A percentile compares a stretch with the other conserved stretches of the same genome.
These are phyloP conservation scores for Neurospora sp. DNA, from an alignment of 495 filamentous ascomycete genomes.

Conservation along the genomic window DNA sequence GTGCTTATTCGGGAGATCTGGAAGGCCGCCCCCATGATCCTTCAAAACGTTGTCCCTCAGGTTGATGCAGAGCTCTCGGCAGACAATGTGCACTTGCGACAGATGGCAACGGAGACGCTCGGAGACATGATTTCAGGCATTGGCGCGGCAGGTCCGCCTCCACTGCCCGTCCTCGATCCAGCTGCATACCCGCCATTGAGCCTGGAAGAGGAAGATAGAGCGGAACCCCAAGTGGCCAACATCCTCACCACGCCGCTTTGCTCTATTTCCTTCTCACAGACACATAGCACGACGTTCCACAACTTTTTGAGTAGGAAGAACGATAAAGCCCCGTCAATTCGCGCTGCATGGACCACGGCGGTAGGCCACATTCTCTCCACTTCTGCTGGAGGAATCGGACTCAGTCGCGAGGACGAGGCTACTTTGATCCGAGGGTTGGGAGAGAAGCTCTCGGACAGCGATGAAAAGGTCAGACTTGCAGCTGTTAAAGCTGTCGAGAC, in stretches of 20 bases:
- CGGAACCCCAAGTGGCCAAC: slow-evolving; percentile 36
- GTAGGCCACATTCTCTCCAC: slow-evolving; percentile 74
- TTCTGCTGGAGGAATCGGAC: slow-evolving; percentile 74
- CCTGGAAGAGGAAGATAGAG: slow-evolving; percentile 46
- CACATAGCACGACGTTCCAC: slow-evolving; percentile 65
- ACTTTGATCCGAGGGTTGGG: slow-evolving; percentile 60
- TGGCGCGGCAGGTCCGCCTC: slow-evolving; percentile 76
- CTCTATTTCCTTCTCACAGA: slow-evolving; percentile 72
- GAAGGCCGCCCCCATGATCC: slow-evolving; percentile 78
- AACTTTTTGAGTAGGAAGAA: slow-evolving; percentile 72
- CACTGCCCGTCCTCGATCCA: slow-evolving; percentile 62
- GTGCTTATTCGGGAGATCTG: slow-evolving; percentile 83
- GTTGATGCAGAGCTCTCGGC: slow-evolving; percentile 86
- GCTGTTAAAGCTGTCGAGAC: slow-evolving; percentile 71
- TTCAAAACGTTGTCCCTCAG: slow-evolving; percentile 89
- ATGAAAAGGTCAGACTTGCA: slow-evolving; percentile 83
- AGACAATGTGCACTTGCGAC: slow-evolving; percentile 76
- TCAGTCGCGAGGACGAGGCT: slow-evolving; percentile 67
- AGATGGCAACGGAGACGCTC: slow-evolving; percentile 83
- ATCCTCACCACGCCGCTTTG: slow-evolving; percentile 70
- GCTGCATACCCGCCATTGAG: slow-evolving; percentile 67
- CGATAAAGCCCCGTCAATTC: slow-evolving; percentile 72
- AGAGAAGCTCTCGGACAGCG: slow-evolving; percentile 73
- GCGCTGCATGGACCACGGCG: slow-evolving; percentile 73
- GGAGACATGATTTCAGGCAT: slow-evolving; percentile 90